A percentile compares a stretch with the other conserved stretches of the same genome.
phyloP scores from a whole-genome alignment of 208 protist species.

The Leishmania major region DNA sequence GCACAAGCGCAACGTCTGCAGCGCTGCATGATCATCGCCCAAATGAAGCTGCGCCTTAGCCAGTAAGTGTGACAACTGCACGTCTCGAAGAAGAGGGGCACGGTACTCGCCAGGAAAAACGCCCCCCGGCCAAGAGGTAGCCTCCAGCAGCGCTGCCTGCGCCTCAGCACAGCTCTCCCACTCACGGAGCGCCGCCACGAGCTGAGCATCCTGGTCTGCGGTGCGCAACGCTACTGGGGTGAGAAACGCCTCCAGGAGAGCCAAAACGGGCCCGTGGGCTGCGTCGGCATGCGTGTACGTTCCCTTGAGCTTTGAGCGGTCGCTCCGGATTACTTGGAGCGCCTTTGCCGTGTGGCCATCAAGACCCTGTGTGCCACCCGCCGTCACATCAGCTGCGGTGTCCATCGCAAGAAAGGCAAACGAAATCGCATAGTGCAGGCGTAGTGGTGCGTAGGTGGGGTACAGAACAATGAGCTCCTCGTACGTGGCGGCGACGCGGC shows the following conservation, averaged over 20 bases:
- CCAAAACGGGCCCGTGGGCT: conserved; percentile 35
- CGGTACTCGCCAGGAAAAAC: conserved; percentile 22
- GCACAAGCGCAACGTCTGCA: conserved; percentile 16
- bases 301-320: conserved; percentile 11
- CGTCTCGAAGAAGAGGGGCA: conserved; percentile 9
- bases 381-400: neutral
- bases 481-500: conserved; percentile 55
- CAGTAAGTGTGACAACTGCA: conserved; percentile 14
- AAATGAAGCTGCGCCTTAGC: conserved; percentile 16
- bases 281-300: conserved; percentile 31
- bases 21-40: conserved; percentile 8
- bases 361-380: neutral
- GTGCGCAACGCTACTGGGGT: conserved; percentile 17
- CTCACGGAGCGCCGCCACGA: conserved; percentile 14
- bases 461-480: conserved; percentile 88
- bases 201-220: conserved; percentile 6
- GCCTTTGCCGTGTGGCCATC: conserved; percentile 23
- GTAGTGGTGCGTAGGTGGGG: conserved; percentile 57
- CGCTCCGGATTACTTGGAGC: conserved; percentile 22
- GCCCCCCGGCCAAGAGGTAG: neutral
- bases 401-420: conserved; percentile 18
- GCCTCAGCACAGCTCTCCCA: conserved; percentile 7
- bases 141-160: conserved; percentile 2
- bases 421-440: conserved; percentile 68
- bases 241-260: conserved; percentile 53